Evolutionary conservation across 768 basidiomycete genomes (phyloP).

Genomic region (Pisolithus orientalis): DNA sequence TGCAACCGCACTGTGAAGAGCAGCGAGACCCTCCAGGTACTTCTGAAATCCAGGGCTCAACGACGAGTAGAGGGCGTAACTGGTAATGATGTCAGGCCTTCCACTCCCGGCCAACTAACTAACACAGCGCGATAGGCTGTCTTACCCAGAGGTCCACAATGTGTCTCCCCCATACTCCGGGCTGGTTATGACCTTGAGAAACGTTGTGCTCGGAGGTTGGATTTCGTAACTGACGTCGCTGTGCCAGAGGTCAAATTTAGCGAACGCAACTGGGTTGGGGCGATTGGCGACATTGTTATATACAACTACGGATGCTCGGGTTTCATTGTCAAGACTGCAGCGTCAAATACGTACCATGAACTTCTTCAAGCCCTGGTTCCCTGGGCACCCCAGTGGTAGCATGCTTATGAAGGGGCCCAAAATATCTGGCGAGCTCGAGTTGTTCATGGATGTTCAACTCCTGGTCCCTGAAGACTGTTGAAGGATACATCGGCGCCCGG

Average conservation of each 20-base stretch:
- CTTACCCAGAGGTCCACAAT: constrained; percentile 73
- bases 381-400: constrained; percentile 73
- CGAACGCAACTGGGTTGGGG: constrained; percentile 58
- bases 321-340: background rate
- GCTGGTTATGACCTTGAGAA: constrained; percentile 64
- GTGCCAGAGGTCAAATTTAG: constrained; percentile 76
- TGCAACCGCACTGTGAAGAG: constrained; percentile 70
- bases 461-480: constrained; percentile 68
- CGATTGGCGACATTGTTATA: constrained; percentile 62
- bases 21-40: constrained; percentile 68
- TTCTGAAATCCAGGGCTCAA: constrained; percentile 68
- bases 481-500: background rate
- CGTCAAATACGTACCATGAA: constrained; percentile 46
- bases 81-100: constrained; percentile 21
- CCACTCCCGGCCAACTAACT: background rate
- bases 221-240: constrained; percentile 78
- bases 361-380: constrained; percentile 67
- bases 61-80: constrained; percentile 80
- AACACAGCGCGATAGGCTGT: background rate
- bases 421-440: constrained; percentile 65
- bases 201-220: constrained; percentile 76
- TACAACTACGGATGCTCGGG: constrained; percentile 42
- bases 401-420: constrained; percentile 75
- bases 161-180: constrained; percentile 77
- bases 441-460: constrained; percentile 63